Base-by-base conservation (phyloP, 2,329 filamentous ascomycete species). In the Bipolaris sorokiniana region DNA sequence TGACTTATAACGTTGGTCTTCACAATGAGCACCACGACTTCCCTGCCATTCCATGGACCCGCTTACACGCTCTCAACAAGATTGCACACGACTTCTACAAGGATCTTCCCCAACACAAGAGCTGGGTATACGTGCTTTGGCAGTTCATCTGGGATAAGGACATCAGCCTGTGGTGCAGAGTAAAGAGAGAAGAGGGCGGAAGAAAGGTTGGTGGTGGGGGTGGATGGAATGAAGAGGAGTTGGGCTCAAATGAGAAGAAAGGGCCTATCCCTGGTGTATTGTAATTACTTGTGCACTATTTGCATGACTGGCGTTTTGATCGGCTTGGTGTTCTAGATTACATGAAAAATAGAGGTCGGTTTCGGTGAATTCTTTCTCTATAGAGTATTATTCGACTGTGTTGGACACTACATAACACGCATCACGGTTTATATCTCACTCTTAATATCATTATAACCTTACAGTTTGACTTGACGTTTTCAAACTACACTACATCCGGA, bases 1-100 rank as follows among this genome's bases (percentile, higher is more conserved):
- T 99, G 48, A 97, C 93, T 0, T 99, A 98, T 83, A 99, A 99
- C 69, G 95, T 99, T 44, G 95, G 95, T 51, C 81, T 97, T 71
- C 95, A 99, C 82, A 99, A 99, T 76, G 95, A 99, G 82, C 95
- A 99, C 79, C 95, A 99, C 77, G 95, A 99, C 78, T 99, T 99
- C 80, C 95, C 95, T 10, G 95, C 95, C 46, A 86, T 99, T 45
- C 94, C 95, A 0, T 99, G 95, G 95, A 97, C 92, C 9, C 84
- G 90, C 31, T 84, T 99, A 37, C 90, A 88, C 52, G 83, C 83
- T 72, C 82, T 99, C 51, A 87, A 93, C 72, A 80, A 86, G 62
- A 90, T 96, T 54, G 95, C 95, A 1, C 84, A 84, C 63, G 95
- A 98, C 78, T 99, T 97, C 75, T 99, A 99, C 79, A 87, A 89